Evolutionary conservation across 495 filamentous ascomycete species (phyloP).

Genomic region (Penicillium tannophilum): DNA sequence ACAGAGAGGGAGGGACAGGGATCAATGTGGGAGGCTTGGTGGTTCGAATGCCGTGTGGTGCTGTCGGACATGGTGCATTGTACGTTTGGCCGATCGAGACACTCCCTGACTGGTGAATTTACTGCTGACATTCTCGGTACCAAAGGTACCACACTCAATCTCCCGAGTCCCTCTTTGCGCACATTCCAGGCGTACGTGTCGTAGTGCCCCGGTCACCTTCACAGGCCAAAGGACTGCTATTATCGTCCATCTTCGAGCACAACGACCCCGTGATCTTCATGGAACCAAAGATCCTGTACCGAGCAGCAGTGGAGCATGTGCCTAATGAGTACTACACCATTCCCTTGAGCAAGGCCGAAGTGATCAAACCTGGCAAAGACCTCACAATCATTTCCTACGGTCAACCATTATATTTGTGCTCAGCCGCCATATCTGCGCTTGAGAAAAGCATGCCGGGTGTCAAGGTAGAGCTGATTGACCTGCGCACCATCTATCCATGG

Average conservation of each 20-base stretch:
- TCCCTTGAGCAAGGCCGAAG: constrained; percentile 85
- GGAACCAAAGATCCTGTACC: constrained; percentile 95
- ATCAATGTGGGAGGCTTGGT: constrained; percentile 77
- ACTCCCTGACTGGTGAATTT: constrained; percentile 56
- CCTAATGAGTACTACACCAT: constrained; percentile 85
- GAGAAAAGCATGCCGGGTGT: constrained; percentile 77
- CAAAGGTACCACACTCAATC: constrained; percentile 94
- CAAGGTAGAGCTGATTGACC: constrained; percentile 84
- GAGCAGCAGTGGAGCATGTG: constrained; percentile 94
- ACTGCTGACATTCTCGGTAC: constrained; percentile 18
- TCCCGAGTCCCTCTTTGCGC: constrained; percentile 89
- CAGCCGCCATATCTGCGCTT: constrained; percentile 73
- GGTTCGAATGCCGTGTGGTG: constrained; percentile 91
- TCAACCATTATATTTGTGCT: constrained; percentile 87
- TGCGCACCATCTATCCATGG: constrained; percentile 94
- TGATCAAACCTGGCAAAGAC: constrained; percentile 81
- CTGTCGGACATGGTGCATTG: constrained; percentile 93
- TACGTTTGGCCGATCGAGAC: constrained; percentile 73
- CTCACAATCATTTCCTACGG: constrained; percentile 91
- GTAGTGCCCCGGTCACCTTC: constrained; percentile 87
- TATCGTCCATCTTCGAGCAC: constrained; percentile 73
- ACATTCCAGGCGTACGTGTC: constrained; percentile 86
- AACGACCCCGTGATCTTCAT: constrained; percentile 94
- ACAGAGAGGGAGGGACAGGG: constrained; percentile 74
- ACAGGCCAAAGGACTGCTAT: constrained; percentile 89